Conservation (phyloP, 768 basidiomycete species). For the Mycena pura region DNA sequence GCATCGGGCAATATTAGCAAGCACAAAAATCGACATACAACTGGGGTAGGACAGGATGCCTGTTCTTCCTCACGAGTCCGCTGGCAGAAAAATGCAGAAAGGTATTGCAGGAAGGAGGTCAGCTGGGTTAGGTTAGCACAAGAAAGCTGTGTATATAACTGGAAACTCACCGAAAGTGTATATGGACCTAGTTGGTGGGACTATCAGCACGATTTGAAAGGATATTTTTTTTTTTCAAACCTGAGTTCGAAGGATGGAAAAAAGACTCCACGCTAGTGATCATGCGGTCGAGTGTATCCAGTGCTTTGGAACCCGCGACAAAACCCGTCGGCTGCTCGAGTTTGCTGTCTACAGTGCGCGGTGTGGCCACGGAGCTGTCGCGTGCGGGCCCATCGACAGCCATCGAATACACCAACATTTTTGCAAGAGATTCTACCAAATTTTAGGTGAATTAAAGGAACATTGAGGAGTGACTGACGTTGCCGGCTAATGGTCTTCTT, state of each 20-base stretch:
- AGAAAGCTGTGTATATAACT: background rate
- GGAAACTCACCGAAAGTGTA: conserved; percentile 62
- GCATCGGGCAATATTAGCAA: background rate
- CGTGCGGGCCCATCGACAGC: conserved; percentile 76
- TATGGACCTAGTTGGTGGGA: too few relatives aligned
- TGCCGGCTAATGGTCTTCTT: conserved; percentile 74
- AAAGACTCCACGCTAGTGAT: conserved; percentile 93
- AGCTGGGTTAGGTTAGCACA: conserved; percentile 47
- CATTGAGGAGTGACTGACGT: conserved; percentile 46
- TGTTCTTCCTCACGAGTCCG: conserved; percentile 82
- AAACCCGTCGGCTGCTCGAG: conserved; percentile 54
- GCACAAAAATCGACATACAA: conserved; percentile 46
- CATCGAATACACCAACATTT: conserved; percentile 89
- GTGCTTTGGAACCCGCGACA: conserved; percentile 83
- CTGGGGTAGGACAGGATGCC: conserved; percentile 78
- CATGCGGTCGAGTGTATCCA: conserved; percentile 86
- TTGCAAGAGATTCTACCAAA: conserved; percentile 75
- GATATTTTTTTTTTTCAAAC: too few relatives aligned
- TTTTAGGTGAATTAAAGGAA: conserved; percentile 16
- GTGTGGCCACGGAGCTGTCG: conserved; percentile 42
- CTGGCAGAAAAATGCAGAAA: conserved; percentile 79
- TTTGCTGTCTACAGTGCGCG: conserved; percentile 31
- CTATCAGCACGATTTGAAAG: too few relatives aligned
- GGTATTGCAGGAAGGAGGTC: conserved; percentile 73
- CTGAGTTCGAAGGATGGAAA: conserved; percentile 95